Conservation (phyloP, 441 rosid genomes). For the Melianthus villosus region DNA sequence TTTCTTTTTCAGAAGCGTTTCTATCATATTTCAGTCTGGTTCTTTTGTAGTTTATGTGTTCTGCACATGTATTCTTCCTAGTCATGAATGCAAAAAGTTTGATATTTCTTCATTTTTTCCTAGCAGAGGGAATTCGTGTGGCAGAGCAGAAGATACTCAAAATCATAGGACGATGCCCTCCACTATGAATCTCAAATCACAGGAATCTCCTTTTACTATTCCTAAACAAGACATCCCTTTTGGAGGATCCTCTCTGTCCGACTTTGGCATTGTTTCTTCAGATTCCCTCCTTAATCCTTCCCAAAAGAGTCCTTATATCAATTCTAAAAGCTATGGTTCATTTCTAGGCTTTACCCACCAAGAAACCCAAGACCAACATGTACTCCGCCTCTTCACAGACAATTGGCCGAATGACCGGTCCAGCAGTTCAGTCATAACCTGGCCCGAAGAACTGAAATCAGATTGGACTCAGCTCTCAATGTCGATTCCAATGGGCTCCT, state of each 20-base stretch:
- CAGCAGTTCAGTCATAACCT: conserved; percentile 22
- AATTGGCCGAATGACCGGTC: conserved; percentile 28
- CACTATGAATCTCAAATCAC: conserved; percentile 15
- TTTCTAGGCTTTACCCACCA: conserved; percentile 25
- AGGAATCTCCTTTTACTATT: conserved; percentile 13
- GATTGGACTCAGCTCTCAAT: conserved; percentile 69
- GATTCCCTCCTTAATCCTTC: conserved; percentile 29
- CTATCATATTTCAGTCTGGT: neutral
- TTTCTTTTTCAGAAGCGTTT: conserved; percentile 9
- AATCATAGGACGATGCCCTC: conserved; percentile 17
- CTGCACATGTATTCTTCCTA: too few relatives aligned
- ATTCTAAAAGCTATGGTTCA: conserved; percentile 18
- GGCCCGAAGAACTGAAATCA: conserved; percentile 45
- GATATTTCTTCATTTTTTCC: too few relatives aligned
- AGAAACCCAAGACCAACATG: conserved; percentile 24
- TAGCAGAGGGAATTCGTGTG: too few relatives aligned
- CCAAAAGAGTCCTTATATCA: conserved; percentile 12
- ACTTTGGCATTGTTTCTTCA: conserved; percentile 34
- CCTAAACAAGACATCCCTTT: conserved; percentile 22
- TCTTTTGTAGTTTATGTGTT: too few relatives aligned
- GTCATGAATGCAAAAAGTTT: too few relatives aligned
- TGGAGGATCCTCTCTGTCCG: conserved; percentile 13
- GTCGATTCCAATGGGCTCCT: conserved; percentile 40
- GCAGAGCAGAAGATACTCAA: conserved; percentile 21
- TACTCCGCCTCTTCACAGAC: conserved; percentile 24